Conservation (phyloP, 208 protist genomes). For the Leishmania braziliensis region DNA sequence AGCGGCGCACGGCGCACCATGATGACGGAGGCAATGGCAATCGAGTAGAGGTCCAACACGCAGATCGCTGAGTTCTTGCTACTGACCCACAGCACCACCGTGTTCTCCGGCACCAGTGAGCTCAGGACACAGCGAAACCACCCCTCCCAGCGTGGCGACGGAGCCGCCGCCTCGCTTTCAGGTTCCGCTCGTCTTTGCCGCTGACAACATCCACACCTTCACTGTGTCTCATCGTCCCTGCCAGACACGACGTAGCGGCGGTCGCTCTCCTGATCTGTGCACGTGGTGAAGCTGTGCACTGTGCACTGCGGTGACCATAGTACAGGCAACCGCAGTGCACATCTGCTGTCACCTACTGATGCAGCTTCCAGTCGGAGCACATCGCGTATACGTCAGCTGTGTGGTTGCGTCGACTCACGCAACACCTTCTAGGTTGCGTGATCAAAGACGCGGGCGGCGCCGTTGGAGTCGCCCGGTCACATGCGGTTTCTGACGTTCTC, state of each 20-base stretch:
- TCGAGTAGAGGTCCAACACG: slow-evolving; percentile 60
- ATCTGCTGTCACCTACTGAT: slow-evolving; percentile 58
- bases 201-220: slow-evolving; percentile 55
- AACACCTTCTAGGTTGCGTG: slow-evolving; percentile 25
- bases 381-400: slow-evolving; percentile 57
- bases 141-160: slow-evolving; percentile 48
- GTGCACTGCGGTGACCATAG: slow-evolving; percentile 56
- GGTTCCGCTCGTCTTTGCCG: slow-evolving; percentile 17
- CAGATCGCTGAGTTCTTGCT: slow-evolving; percentile 53
- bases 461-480: slow-evolving; percentile 70
- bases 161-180: slow-evolving; percentile 41
- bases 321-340: slow-evolving; percentile 64
- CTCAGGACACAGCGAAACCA: slow-evolving; percentile 41
- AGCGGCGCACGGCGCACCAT: slow-evolving; percentile 56
- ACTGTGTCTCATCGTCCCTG: slow-evolving; percentile 66
- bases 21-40: slow-evolving; percentile 39
- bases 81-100: slow-evolving; percentile 67
- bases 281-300: slow-evolving; percentile 54
- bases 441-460: slow-evolving; percentile 58
- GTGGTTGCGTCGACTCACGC: slow-evolving; percentile 56
- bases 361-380: slow-evolving; percentile 70
- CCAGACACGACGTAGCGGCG: slow-evolving; percentile 52
- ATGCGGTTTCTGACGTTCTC: slow-evolving; percentile 38
- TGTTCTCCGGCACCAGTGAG: slow-evolving; percentile 39
- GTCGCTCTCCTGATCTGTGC: slow-evolving; percentile 36